Percentiles rank a stretch among this genome's conserved stretches.
Conservation (phyloP, 1,284 basidiomycete species). For the Leccinum pachyderme region DNA sequence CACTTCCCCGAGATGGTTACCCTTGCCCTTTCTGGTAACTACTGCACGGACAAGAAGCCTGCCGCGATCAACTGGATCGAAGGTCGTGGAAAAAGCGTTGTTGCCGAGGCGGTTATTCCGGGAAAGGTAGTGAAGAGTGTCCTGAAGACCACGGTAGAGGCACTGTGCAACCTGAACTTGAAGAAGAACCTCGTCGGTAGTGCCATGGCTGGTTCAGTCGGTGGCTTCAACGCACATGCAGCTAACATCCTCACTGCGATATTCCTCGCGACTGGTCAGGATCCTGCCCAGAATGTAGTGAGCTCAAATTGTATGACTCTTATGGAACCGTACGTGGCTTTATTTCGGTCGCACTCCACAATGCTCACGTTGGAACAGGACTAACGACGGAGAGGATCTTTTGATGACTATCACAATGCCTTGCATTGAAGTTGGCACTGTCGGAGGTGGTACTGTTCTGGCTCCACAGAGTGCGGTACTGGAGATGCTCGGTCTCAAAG, state of each 20-base stretch:
- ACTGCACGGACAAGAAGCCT: slow-evolving; percentile 99
- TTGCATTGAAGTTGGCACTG: slow-evolving; percentile 94
- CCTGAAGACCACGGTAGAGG: slow-evolving; percentile 93
- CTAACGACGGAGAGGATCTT: slow-evolving; percentile 88
- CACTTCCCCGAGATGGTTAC: slow-evolving; percentile 93
- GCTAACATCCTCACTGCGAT: slow-evolving; percentile 97
- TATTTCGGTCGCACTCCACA: neutral
- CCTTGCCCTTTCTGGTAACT: slow-evolving; percentile 95
- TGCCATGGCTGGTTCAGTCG: slow-evolving; percentile 96
- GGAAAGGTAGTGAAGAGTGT: slow-evolving; percentile 87
- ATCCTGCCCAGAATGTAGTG: slow-evolving; percentile 99
- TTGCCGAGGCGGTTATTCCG: slow-evolving; percentile 93
- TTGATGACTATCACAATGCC: slow-evolving; percentile 94
- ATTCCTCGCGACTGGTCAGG: slow-evolving; percentile 96
- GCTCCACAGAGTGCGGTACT: slow-evolving; percentile 87
- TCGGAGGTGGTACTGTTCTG: slow-evolving; percentile 94
- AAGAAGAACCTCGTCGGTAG: slow-evolving; percentile 99
- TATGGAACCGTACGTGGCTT: slow-evolving; percentile 87
- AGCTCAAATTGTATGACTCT: slow-evolving; percentile 98
- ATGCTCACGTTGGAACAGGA: slow-evolving; percentile 43
- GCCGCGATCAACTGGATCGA: slow-evolving; percentile 99
- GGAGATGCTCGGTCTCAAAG: slow-evolving; percentile 88
- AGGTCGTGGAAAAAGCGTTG: slow-evolving; percentile 96
- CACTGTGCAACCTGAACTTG: slow-evolving; percentile 88
- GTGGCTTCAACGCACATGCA: slow-evolving; percentile 98